Conservation (phyloP, 345 rosid species). For the Hirschfeldia incana region DNA sequence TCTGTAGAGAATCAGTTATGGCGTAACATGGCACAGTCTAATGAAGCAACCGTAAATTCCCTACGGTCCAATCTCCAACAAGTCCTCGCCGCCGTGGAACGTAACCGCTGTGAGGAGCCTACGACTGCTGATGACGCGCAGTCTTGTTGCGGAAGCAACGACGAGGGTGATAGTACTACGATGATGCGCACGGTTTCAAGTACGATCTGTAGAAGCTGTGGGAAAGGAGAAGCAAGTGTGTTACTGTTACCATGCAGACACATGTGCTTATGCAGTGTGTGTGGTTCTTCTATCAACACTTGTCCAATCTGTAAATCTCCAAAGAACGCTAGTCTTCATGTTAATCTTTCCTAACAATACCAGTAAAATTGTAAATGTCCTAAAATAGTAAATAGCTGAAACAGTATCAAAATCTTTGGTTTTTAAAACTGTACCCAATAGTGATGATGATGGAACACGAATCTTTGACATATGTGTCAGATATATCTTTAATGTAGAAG, state of each 20-base stretch:
- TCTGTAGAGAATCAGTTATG: conserved; percentile 78
- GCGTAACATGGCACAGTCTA: conserved; percentile 77
- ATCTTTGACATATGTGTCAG: conserved; percentile 36
- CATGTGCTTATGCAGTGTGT: conserved; percentile 63
- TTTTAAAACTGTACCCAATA: conserved; percentile 2
- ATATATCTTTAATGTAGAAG: neutral
- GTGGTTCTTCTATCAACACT: conserved; percentile 54
- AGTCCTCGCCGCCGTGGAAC: conserved; percentile 45
- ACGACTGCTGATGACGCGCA: conserved; percentile 57
- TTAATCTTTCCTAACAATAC: conserved; percentile 50
- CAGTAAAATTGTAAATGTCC: conserved; percentile 19
- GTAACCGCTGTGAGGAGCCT: conserved; percentile 25
- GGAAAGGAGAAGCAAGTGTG: conserved; percentile 66
- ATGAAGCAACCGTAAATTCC: conserved; percentile 77
- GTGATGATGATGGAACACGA: conserved; percentile 27
- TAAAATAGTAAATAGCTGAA: conserved; percentile 32
- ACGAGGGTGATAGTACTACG: conserved; percentile 30
- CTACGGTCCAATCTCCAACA: conserved; percentile 65
- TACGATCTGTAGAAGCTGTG: conserved; percentile 57
- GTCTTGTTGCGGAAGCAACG: conserved; percentile 69
- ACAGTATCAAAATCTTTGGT: neutral
- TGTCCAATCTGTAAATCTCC: conserved; percentile 79
- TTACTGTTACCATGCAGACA: conserved; percentile 87
- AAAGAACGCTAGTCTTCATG: conserved; percentile 63
- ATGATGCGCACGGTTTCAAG: conserved; percentile 26